Evolutionary conservation across 2,329 filamentous ascomycete genomes (phyloP).

Genomic region (Paracoccidioides brasiliensis): DNA sequence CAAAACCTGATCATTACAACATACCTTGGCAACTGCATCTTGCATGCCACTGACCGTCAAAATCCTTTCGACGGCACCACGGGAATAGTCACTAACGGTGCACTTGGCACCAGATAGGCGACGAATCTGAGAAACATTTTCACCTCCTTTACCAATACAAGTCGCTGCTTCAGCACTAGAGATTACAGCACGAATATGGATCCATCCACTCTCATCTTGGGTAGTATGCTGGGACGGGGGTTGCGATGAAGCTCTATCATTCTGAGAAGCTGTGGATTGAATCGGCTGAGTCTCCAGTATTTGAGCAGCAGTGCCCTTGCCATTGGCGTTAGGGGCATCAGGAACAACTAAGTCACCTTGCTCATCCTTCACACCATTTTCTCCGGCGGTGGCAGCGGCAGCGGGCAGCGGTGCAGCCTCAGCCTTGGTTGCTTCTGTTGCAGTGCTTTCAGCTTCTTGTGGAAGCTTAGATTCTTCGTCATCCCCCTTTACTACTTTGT

Average conservation of each 20-base stretch:
- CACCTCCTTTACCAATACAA: slow-evolving; percentile 94
- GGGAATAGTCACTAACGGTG: slow-evolving; percentile 95
- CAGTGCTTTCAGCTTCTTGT: slow-evolving; percentile 2
- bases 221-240: slow-evolving; percentile 32
- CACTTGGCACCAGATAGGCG: slow-evolving; percentile 94
- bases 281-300: slow-evolving; percentile 45
- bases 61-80: slow-evolving; percentile 93
- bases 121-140: slow-evolving; percentile 95
- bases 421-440: slow-evolving; percentile 33
- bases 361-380: slow-evolving; percentile 41
- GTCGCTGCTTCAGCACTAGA: slow-evolving; percentile 95
- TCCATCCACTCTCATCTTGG: slow-evolving; percentile 89
- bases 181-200: slow-evolving; percentile 93
- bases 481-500: slow-evolving; percentile 71
- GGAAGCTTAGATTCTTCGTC: slow-evolving; percentile 29
- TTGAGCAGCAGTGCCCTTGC: slow-evolving; percentile 33
- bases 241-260: slow-evolving; percentile 36
- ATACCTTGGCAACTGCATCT: slow-evolving; percentile 89
- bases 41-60: slow-evolving; percentile 93
- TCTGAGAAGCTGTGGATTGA: slow-evolving; percentile 43
- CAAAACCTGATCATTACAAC: slow-evolving; percentile 15
- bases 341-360: slow-evolving; percentile 58
- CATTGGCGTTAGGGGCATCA: slow-evolving; percentile 45
- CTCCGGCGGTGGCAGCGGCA: slow-evolving; percentile 17
- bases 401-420: slow-evolving; percentile 26